phyloP scores from a whole-genome alignment of 2,329 filamentous ascomycete species.

The Fusarium dimerum region DNA sequence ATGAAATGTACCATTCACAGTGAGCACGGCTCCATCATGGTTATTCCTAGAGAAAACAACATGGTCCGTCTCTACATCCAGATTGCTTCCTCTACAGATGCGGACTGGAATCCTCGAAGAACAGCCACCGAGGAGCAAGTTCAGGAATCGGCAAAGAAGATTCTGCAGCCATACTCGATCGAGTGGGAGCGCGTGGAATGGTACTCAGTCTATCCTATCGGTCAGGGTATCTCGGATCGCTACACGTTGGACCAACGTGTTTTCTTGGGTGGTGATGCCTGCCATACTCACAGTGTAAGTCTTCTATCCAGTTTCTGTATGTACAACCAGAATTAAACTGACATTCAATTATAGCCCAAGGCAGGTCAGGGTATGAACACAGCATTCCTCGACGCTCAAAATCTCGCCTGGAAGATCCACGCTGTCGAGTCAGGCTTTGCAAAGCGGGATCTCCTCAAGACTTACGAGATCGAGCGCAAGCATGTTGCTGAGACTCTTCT shows the following conservation, averaged over 20 bases:
- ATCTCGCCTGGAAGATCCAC: constrained; percentile 95
- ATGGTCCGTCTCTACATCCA: constrained; percentile 73
- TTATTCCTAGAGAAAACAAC: constrained; percentile 71
- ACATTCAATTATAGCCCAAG: constrained; percentile 60
- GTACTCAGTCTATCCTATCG: constrained; percentile 78
- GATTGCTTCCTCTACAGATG: constrained; percentile 60
- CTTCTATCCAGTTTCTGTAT: constrained; percentile 21
- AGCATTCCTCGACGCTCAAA: constrained; percentile 78
- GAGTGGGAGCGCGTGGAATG: constrained; percentile 69
- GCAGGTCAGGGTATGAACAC: constrained; percentile 82
- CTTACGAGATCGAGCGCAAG: constrained; percentile 86
- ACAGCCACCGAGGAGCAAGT: constrained; percentile 65
- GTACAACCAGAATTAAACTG: constrained; percentile 1
- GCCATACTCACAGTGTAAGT: constrained; percentile 73
- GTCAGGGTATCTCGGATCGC: constrained; percentile 69
- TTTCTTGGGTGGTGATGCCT: constrained; percentile 77
- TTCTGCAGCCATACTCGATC: constrained; percentile 66
- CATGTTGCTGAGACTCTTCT: constrained; percentile 81
- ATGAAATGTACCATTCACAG: constrained; percentile 79
- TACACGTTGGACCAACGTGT: constrained; percentile 70
- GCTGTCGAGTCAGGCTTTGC: constrained; percentile 84
- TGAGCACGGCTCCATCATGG: constrained; percentile 73
- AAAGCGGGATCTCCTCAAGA: constrained; percentile 70
- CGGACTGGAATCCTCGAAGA: constrained; percentile 62
- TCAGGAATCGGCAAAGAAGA: constrained; percentile 64